phyloP scores from a whole-genome alignment of 2,329 filamentous ascomycete species.

The Penicillium digitatum region DNA sequence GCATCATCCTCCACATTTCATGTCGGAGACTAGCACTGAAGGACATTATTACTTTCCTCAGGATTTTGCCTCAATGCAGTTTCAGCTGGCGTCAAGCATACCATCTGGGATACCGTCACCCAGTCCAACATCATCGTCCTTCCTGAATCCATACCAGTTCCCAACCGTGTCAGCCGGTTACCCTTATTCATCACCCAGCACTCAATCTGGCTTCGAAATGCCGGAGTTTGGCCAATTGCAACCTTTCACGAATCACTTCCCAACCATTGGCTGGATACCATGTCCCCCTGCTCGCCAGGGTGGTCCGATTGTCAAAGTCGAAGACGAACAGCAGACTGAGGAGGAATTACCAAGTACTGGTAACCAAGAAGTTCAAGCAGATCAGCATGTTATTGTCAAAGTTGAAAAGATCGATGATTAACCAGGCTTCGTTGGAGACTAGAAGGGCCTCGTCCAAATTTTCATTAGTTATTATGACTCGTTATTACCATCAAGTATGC shows the following conservation, averaged over 20 bases:
- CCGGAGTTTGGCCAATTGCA: not conserved
- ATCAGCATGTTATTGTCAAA: not conserved
- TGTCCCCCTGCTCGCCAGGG: not conserved
- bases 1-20: constrained; percentile 1
- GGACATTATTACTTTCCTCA: constrained; percentile 6
- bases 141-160: constrained; percentile 1
- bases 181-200: not conserved
- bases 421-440: not conserved
- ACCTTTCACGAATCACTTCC: not conserved
- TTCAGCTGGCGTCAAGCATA: not conserved
- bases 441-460: not conserved
- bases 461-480: not conserved
- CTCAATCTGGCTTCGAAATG: not conserved
- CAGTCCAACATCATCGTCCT: not conserved
- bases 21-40: constrained; percentile 1
- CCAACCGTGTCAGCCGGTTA: not conserved
- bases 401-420: not conserved
- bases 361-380: not conserved
- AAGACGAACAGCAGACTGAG: not conserved
- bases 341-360: not conserved
- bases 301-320: not conserved
- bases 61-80: not conserved
- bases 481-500: not conserved
- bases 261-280: constrained; percentile 8
- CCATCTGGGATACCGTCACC: not conserved